These are phyloP conservation scores for Neltuma alba DNA, from an alignment of 306 rosid genomes.

Conservation along the genomic window DNA sequence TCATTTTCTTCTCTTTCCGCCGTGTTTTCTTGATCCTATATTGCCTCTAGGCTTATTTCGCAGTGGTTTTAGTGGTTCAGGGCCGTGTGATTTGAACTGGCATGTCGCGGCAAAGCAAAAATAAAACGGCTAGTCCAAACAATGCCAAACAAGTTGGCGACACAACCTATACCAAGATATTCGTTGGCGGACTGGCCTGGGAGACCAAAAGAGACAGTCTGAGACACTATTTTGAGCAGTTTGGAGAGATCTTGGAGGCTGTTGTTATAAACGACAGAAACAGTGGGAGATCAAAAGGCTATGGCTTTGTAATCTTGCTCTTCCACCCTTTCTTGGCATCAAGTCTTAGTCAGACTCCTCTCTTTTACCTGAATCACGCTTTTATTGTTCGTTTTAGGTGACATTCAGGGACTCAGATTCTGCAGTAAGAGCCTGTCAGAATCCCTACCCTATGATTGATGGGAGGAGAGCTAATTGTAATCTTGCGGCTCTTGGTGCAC, in stretches of 20 bases:
- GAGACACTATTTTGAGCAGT: conserved; percentile 54
- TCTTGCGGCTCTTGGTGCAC: conserved; percentile 57
- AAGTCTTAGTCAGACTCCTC: neutral
- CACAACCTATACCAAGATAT: conserved; percentile 60
- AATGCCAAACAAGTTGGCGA: conserved; percentile 38
- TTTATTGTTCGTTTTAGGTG: conserved; percentile 46
- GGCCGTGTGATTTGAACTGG: neutral
- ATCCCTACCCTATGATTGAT: conserved; percentile 73
- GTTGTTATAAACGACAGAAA: conserved; percentile 57
- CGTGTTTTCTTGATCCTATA: conserved; percentile 16
- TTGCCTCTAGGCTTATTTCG: conserved; percentile 1
- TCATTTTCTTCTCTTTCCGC: conserved; percentile 35
- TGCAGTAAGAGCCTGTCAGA: conserved; percentile 66
- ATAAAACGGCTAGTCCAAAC: conserved; percentile 44
- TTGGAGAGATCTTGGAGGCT: conserved; percentile 62
- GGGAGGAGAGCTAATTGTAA: conserved; percentile 79
- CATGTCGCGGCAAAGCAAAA: conserved; percentile 48
- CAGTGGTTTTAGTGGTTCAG: conserved; percentile 5
- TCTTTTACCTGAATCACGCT: neutral
- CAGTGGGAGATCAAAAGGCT: conserved; percentile 66
- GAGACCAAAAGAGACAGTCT: conserved; percentile 50
- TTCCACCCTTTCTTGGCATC: neutral
- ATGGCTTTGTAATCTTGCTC: conserved; percentile 56
- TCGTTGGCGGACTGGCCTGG: conserved; percentile 69
- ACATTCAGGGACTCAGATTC: conserved; percentile 71